Evolutionary conservation across 2,329 filamentous ascomycete genomes (phyloP), one percentile per base, ranked within the genome.

Genomic region (Aspergillus candidus): DNA sequence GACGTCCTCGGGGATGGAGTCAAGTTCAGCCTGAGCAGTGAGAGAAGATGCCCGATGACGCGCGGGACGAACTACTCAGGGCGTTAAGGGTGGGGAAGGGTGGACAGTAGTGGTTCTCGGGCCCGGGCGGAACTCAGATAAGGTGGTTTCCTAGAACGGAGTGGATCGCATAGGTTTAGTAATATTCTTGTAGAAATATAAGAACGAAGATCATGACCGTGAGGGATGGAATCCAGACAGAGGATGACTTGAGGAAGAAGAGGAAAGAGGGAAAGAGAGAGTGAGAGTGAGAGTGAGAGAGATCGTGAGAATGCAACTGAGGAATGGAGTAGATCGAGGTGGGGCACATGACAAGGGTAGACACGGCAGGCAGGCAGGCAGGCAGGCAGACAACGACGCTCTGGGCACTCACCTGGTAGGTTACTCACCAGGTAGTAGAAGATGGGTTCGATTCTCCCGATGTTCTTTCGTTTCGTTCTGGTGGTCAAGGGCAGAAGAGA

Each of bases 41-140:
- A 27, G 22, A 27, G 51, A 46, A 45, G 53, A 49, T 56, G 52
- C 53, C 53, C 48, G 52, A 54, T 51, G 53, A 53, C 48, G 44
- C 42, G 35, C 35, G 31, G 35, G 40, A 40, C 45, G 35, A 44
- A 38, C 38, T 27, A 27, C 7, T 27, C 6, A 8, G 7, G 45
- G 31, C 34, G 51, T 40, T 54, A 35, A 41, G 46, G 46, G 48
- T 51, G 45, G 47, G 46, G 40, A 43, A 42, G 37, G 30, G 35
- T 27, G 22, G 22, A 27, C 22, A 8, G 38, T 31, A 40, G 41
- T 38, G 39, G 40, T 43, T 35, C 44, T 45, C 46, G 38, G 44
- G 36, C 13, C 44, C 47, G 42, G 48, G 46, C 50, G 52, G 50
- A 53, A 51, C 34, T 40, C 35, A 32, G 48, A 47, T 49, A 45